Evolutionary conservation across 1,284 basidiomycete species (phyloP).

Genomic region (Boletus sp.): DNA sequence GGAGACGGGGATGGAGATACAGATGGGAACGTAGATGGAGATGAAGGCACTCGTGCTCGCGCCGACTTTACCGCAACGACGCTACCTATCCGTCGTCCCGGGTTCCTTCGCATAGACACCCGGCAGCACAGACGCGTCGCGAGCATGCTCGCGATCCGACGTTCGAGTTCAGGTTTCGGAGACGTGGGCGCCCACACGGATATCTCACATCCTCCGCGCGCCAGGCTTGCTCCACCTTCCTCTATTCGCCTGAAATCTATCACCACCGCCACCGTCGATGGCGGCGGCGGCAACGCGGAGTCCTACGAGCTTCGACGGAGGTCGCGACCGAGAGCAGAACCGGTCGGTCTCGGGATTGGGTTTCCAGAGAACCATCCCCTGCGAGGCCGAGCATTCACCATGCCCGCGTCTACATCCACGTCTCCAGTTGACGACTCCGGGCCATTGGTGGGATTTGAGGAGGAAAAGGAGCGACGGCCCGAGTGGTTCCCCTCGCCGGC

Average conservation of each 20-base stretch:
- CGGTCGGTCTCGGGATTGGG: constrained; percentile 28
- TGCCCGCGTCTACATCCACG: constrained; percentile 5
- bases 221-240: background rate
- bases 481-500: background rate
- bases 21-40: background rate
- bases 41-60: background rate
- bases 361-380: constrained; percentile 25
- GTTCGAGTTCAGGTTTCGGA: background rate
- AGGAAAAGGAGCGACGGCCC: background rate
- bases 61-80: background rate
- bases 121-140: constrained; percentile 24
- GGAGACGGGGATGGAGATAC: constrained; percentile 16
- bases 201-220: background rate
- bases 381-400: constrained; percentile 19
- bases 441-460: background rate
- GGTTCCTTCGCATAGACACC: constrained; percentile 26
- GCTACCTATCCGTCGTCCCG: constrained; percentile 11
- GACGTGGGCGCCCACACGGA: background rate
- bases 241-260: background rate
- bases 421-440: background rate
- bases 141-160: constrained; percentile 20
- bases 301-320: constrained; percentile 13
- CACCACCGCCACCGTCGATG: no score
- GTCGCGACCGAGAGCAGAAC: background rate
- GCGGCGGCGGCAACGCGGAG: background rate